Conservation (phyloP, 2,329 filamentous ascomycete genomes). For the Sclerotinia spermophila region DNA sequence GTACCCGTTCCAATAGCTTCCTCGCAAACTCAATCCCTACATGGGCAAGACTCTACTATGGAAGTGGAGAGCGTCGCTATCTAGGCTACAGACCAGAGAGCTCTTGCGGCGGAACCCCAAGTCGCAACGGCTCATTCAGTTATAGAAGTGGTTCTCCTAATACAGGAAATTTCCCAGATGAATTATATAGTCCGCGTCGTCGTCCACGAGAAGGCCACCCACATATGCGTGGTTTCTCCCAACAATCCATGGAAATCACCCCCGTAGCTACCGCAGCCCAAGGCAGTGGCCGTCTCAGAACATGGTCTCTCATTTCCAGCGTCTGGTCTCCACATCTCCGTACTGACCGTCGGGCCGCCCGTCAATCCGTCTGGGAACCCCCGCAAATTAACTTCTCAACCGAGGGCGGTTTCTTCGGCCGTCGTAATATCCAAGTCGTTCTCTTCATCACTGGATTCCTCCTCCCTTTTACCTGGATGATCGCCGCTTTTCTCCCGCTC, state of each 20-base stretch:
- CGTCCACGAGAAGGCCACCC: conserved; percentile 42
- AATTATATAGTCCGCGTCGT: conserved; percentile 46
- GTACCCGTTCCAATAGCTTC: conserved; percentile 45
- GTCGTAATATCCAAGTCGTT: conserved; percentile 69
- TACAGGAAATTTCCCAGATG: conserved; percentile 46
- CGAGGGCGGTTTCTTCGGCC: conserved; percentile 57
- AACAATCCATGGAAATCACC: conserved; percentile 45
- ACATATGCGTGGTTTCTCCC: conserved; percentile 25
- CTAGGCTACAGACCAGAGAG: conserved; percentile 40
- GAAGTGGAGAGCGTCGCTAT: conserved; percentile 57
- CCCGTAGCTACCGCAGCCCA: conserved; percentile 32
- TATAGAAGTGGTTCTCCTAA: conserved; percentile 47
- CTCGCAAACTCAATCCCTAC: conserved; percentile 43
- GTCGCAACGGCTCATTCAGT: conserved; percentile 44
- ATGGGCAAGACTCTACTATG: conserved; percentile 64
- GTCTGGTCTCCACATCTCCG: conserved; percentile 73
- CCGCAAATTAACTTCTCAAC: conserved; percentile 65
- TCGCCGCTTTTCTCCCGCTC: conserved; percentile 70
- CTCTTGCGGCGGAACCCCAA: conserved; percentile 38
- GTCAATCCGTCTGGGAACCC: conserved; percentile 66
- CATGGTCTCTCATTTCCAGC: conserved; percentile 55
- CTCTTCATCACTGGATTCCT: conserved; percentile 76
- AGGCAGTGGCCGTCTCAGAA: conserved; percentile 28
- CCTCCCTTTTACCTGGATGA: conserved; percentile 77
- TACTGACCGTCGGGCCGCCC: conserved; percentile 55